Base-by-base conservation (phyloP, 1,139 yeast genomes). In the Kurtzmaniella quercitrusa region DNA sequence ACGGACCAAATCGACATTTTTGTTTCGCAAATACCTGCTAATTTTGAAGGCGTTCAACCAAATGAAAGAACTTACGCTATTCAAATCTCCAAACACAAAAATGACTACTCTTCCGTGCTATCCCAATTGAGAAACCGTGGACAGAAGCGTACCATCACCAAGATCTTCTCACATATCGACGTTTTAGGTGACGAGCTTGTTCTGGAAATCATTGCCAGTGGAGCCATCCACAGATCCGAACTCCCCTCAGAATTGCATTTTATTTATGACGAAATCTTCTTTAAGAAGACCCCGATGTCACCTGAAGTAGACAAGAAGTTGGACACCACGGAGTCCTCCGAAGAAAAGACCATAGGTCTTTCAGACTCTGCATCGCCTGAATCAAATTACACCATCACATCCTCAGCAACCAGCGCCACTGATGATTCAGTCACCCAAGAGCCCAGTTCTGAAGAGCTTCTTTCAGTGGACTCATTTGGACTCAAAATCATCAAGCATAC, bases 401-500 rank as follows among this genome's bases (percentile, higher is more conserved):
- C 8, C 7, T 21, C 23, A 5, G 8, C 23, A 8, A 21, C 23
- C 23, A 8, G 8, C 23, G 8, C 23, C 8, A 21, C 4, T 21
- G 23, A 21, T 21, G 23, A 21, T 5, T 5, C 4, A 21, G 64
- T 68, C 49, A 51, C 53, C 21, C 53, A 51, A 27, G 61, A 57
- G 18, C 49, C 49, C 14, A 31, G 10, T 15, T 31, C 36, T 11
- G 83, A 85, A 53, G 76, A 77, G 21, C 73, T 91, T 43, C 64
- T 66, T 37, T 75, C 95, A 1, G 96, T 89, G 7, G 84, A 83
- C 41, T 81, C 96, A 0, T 79, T 82, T 50, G 95, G 95, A 6
- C 74, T 91, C 65, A 84, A 83, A 54, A 85, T 85, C 12, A 85
- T 91, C 47, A 79, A 95, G 58, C 89, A 87, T 53, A 79, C 95